These are phyloP conservation scores for Sistotremastrum niveocremeum DNA, from an alignment of 768 basidiomycete genomes.

Conservation along the genomic window DNA sequence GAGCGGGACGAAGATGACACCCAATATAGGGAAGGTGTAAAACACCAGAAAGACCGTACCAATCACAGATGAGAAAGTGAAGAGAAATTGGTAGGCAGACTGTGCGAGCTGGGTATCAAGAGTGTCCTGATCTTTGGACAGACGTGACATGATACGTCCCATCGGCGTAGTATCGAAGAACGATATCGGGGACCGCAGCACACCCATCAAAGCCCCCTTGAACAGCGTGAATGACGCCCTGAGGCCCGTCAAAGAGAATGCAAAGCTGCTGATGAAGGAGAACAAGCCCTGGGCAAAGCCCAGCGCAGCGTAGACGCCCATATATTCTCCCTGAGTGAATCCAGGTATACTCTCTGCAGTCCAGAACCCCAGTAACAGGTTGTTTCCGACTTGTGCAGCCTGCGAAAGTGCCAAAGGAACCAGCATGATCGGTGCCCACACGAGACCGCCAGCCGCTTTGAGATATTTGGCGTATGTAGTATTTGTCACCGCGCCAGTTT, in stretches of 20 bases:
- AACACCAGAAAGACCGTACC: conserved; percentile 11
- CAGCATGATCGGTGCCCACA: conserved; percentile 13
- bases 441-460: conserved; percentile 24
- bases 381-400: conserved; percentile 17
- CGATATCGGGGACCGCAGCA: conserved; percentile 20
- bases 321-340: conserved; percentile 21
- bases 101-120: conserved; percentile 7
- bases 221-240: conserved; percentile 19
- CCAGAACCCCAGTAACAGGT: conserved; percentile 26
- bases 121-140: conserved; percentile 8
- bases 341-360: conserved; percentile 13
- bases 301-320: conserved; percentile 22
- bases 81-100: conserved; percentile 1
- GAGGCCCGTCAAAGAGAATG: conserved; percentile 15
- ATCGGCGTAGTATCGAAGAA: conserved; percentile 22
- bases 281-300: conserved; percentile 8
- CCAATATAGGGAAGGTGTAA: conserved; percentile 18
- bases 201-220: conserved; percentile 15
- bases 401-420: conserved; percentile 14
- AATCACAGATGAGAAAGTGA: conserved; percentile 5
- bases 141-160: conserved; percentile 8
- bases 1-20: conserved; percentile 14
- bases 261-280: conserved; percentile 9
- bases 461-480: conserved; percentile 36
- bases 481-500: conserved; percentile 38